Evolutionary conservation across 371 early-diverging fungal genomes (phyloP).

Genomic region (Rhizomucor pusillus): DNA sequence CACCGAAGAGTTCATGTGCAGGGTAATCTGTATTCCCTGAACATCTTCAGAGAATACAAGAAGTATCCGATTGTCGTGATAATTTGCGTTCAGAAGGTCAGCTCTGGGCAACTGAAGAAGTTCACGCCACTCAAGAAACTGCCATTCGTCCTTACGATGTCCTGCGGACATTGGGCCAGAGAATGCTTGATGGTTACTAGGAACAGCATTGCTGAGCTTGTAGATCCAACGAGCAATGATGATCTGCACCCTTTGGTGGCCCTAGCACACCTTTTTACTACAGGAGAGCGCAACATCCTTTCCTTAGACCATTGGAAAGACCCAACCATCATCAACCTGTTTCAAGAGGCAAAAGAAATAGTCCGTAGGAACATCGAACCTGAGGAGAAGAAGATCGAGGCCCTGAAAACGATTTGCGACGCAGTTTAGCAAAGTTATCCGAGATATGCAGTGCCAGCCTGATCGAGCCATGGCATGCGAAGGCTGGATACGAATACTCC

Average conservation of each 20-base stretch:
- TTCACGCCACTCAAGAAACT: no score
- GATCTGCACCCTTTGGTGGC: not conserved
- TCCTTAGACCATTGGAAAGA: not conserved
- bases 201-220: not conserved
- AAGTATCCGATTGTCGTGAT: no score
- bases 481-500: conserved; percentile 2
- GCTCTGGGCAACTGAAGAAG: no score
- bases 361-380: not conserved
- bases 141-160: not conserved
- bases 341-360: not conserved
- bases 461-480: conserved; percentile 2
- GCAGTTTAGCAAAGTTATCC: no score
- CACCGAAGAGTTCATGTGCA: no score
- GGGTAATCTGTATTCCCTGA: no score
- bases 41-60: no score
- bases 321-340: not conserved
- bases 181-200: not conserved
- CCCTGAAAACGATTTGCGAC: no score
- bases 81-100: no score
- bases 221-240: not conserved
- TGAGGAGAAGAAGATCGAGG: not conserved
- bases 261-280: not conserved
- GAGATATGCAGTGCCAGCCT: not conserved
- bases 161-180: not conserved
- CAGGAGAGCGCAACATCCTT: not conserved